phyloP scores from a whole-genome alignment of 1,139 yeast species.

The Hansenula anomala region DNA sequence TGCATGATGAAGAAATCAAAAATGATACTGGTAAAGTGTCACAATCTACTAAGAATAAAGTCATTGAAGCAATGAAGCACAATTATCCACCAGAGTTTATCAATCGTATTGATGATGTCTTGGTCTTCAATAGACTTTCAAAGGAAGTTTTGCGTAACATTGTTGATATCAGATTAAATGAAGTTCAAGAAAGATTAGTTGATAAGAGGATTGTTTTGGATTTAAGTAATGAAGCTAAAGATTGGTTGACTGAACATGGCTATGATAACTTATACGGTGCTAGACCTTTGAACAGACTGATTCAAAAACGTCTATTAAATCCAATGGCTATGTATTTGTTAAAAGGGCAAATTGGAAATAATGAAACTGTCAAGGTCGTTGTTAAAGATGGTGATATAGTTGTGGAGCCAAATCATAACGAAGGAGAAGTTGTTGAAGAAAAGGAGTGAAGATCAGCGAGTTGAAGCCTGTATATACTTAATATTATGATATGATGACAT shows the following conservation, averaged over 20 bases:
- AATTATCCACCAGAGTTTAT: constrained; percentile 92
- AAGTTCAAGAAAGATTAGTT: constrained; percentile 71
- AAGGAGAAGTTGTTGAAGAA: constrained; percentile 6
- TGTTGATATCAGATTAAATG: constrained; percentile 77
- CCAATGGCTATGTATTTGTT: constrained; percentile 81
- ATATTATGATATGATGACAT: not conserved
- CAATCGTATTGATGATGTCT: constrained; percentile 86
- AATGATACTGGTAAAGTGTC: constrained; percentile 44
- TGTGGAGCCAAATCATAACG: constrained; percentile 46
- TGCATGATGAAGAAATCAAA: constrained; percentile 53
- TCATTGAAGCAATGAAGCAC: constrained; percentile 61
- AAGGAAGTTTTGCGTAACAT: constrained; percentile 67
- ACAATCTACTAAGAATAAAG: constrained; percentile 44
- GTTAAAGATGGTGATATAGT: constrained; percentile 32
- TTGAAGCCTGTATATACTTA: no score
- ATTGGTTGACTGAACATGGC: constrained; percentile 76
- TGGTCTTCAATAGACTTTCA: constrained; percentile 86
- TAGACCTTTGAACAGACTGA: constrained; percentile 86
- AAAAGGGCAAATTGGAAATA: constrained; percentile 70
- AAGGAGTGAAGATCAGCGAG: no score
- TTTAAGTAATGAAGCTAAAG: constrained; percentile 60
- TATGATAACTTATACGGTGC: constrained; percentile 94
- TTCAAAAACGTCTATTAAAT: constrained; percentile 76
- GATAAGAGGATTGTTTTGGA: constrained; percentile 71
- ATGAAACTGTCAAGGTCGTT: constrained; percentile 53